Evolutionary conservation across 768 basidiomycete genomes (phyloP), one percentile per base, ranked within the genome.

Genomic region (Suillus americanus): DNA sequence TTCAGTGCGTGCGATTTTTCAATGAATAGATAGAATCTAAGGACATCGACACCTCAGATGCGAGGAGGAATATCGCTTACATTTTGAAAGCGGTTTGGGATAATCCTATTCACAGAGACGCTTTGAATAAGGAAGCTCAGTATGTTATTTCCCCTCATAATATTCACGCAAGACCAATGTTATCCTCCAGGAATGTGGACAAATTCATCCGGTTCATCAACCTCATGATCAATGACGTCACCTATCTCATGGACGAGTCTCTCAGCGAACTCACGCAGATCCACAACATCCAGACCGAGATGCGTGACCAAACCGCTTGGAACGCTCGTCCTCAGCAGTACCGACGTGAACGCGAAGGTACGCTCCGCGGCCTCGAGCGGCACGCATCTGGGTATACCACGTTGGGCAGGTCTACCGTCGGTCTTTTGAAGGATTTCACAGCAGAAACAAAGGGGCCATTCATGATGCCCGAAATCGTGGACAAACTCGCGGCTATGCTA

Each of bases 221-320:
- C 79, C 82, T 98, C 70, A 92, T 99, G 87, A 97, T 99, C 81
- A 98, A 97, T 83, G 97, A 99, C 71, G 95, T 97, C 62, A 99
- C 97, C 10, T 99, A 95, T 77, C 90, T 98, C 61, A 89, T 99
- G 85, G 95, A 99, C 74, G 97, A 99, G 72, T 97, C 95, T 10
- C 82, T 99, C 56, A 88, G 88, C 69, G 92, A 96, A 67, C 83
- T 99, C 60, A 83, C 87, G 13, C 92, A 97, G 73, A 97, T 99
- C 67, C 88, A 91, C 74, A 88, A 85, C 65, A 89, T 98, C 59
- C 91, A 97, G 74, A 79, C 80, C 0, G 91, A 96, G 73, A 97
- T 96, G 90, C 87, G 86, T 53, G 85, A 95, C 75, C 80, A 82
- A 61, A 83, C 76, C 3, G 79, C 85, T 1, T 99, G 94, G 92